Evolutionary conservation across 2,329 filamentous ascomycete genomes (phyloP), one percentile per base, ranked within the genome.

Genomic region (Catunica adiposa): DNA sequence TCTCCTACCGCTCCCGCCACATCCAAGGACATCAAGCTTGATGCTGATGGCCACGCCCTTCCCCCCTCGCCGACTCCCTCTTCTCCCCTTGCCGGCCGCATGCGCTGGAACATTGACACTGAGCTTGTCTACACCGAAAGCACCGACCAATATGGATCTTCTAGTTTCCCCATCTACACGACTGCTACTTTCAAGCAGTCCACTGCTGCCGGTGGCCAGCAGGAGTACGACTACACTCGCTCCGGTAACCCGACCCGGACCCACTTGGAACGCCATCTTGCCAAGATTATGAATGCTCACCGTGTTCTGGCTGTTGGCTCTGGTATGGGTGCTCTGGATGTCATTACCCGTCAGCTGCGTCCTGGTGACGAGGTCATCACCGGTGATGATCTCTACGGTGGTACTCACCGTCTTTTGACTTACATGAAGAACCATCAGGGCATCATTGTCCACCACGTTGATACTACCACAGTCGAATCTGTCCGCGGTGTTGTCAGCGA

Each of bases 171-270:
- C 55, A 97, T 98, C 66, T 98, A 98, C 70, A 92, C 95, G 77
- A 94, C 88, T 51, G 94, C 92, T 51, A 98, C 92, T 38, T 98
- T 98, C 76, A 98, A 98, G 72, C 92, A 97, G 70, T 79, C 79
- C 22, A 87, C 84, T 17, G 84, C 85, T 60, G 76, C 71, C 48
- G 88, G 86, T 58, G 88, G 87, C 59, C 85, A 80, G 62, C 74
- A 79, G 65, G 89, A 97, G 69, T 98, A 97, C 70, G 92, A 98
- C 73, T 98, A 98, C 73, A 97, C 92, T 59, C 86, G 94, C 59
- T 97, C 89, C 37, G 92, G 92, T 56, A 98, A 98, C 68, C 92
- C 92, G 17, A 98, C 92, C 58, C 81, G 92, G 61, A 94, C 90
- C 34, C 92, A 98, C 66, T 80, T 98, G 60, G 92, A 98, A 73